A percentile compares a stretch with the other conserved stretches of the same genome.
Evolutionary conservation across 73 alveolate genomes (phyloP).

Genomic region (Stentor roeselii): DNA sequence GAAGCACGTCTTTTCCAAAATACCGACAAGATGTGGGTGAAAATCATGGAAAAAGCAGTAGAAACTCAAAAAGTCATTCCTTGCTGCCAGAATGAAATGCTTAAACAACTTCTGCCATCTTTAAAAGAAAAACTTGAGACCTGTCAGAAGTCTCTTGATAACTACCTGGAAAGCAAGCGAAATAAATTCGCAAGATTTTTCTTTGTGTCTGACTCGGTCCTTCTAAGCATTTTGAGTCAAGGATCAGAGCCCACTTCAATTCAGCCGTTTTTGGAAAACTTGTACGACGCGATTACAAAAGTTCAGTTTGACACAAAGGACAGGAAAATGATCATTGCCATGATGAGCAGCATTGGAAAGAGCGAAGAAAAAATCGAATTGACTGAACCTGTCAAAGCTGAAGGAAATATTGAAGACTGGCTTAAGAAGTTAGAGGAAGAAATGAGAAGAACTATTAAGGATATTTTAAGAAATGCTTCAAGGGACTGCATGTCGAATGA

Average conservation of each 20-base stretch:
- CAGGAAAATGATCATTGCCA: constrained; percentile 84
- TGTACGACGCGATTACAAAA: constrained; percentile 98
- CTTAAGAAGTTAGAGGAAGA: constrained; percentile 91
- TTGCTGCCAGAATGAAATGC: constrained; percentile 97
- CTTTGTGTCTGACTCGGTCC: constrained; percentile 98
- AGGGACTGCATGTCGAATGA: constrained; percentile 62
- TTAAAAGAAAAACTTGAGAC: constrained; percentile 95
- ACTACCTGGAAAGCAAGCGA: constrained; percentile 99
- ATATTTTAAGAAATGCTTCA: constrained; percentile 60
- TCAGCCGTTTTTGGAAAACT: constrained; percentile 96
- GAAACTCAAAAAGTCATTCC: constrained; percentile 97
- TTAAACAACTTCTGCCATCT: constrained; percentile 95
- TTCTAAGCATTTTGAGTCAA: constrained; percentile 96
- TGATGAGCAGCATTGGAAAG: constrained; percentile 80
- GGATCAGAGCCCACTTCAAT: constrained; percentile 96
- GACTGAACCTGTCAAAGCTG: constrained; percentile 96
- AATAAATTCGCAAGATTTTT: constrained; percentile 99
- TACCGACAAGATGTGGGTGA: constrained; percentile 98
- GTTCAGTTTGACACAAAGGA: constrained; percentile 97
- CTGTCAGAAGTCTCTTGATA: constrained; percentile 99
- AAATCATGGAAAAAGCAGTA: constrained; percentile 98
- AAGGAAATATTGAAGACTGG: constrained; percentile 99
- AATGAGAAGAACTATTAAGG: constrained; percentile 60
- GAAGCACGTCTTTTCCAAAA: constrained; percentile 98
- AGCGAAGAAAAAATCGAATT: constrained; percentile 89